These are phyloP conservation scores for sunflower (Helianthus annuus) DNA, from an alignment of 129 eudicot genomes.

Conservation along the genomic window HanXRQr2.0-SUNRISE NC_035442.2:181197449-181197948, in stretches of 20 bases:
- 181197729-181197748: slow-evolving; percentile 21
- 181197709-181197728: slow-evolving; percentile 53
- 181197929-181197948: slow-evolving; percentile 81
- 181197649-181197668: slow-evolving; percentile 48
- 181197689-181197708: slow-evolving; percentile 81
- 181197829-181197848: slow-evolving; percentile 73
- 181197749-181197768: slow-evolving; percentile 7
- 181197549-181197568: slow-evolving; percentile 16
- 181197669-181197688: slow-evolving; percentile 58
- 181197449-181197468: too few relatives aligned
- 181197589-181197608: slow-evolving; percentile 54
- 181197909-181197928: slow-evolving; percentile 53
- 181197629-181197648: slow-evolving; percentile 47
- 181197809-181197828: slow-evolving; percentile 78
- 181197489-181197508: neutral
- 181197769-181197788: slow-evolving; percentile 39
- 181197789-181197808: slow-evolving; percentile 72
- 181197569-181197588: slow-evolving; percentile 60
- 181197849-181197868: slow-evolving; percentile 73
- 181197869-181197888: slow-evolving; percentile 86
- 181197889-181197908: slow-evolving; percentile 64
- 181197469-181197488: neutral
- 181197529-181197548: neutral
- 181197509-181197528: neutral
- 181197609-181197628: slow-evolving; percentile 70